Evolutionary conservation across 2,329 filamentous ascomycete genomes (phyloP).

Genomic region (Macrophomina tecta): DNA sequence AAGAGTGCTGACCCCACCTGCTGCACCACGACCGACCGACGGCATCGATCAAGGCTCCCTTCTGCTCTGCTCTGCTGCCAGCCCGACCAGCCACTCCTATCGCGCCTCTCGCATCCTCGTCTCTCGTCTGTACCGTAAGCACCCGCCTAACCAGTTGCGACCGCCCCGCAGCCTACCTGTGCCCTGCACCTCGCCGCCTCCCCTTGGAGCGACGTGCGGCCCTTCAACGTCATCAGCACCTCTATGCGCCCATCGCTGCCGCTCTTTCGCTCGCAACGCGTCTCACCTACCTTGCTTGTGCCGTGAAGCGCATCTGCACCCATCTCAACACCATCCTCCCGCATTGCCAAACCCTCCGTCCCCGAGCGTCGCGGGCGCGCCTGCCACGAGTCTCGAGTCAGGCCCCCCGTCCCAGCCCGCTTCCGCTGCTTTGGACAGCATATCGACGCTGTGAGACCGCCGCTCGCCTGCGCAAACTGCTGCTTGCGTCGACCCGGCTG

Average conservation of each 20-base stretch:
- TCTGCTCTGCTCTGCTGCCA: background rate
- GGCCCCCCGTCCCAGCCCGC: constrained; percentile 23
- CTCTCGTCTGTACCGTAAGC: constrained; percentile 19
- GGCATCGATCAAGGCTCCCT: background rate
- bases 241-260: constrained; percentile 27
- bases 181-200: constrained; percentile 13
- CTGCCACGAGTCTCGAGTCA: constrained; percentile 3
- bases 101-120: constrained; percentile 12
- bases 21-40: background rate
- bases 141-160: constrained; percentile 12
- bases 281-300: constrained; percentile 27
- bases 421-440: constrained; percentile 1
- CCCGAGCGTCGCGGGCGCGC: constrained; percentile 5
- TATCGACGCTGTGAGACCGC: constrained; percentile 11
- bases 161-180: constrained; percentile 3
- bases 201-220: constrained; percentile 6
- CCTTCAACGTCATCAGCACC: constrained; percentile 25
- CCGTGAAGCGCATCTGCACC: constrained; percentile 26
- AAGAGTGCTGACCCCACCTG: background rate
- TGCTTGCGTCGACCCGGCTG: constrained; percentile 1
- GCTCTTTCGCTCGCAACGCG: constrained; percentile 18
- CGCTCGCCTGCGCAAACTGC: background rate
- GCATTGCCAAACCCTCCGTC: background rate
- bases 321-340: constrained; percentile 10
- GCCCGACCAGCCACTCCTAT: constrained; percentile 1